Evolutionary conservation across 352 stramenopile genomes (phyloP), one percentile per base, ranked within the genome.

Genomic region (Globisporangium heterothallicum): DNA sequence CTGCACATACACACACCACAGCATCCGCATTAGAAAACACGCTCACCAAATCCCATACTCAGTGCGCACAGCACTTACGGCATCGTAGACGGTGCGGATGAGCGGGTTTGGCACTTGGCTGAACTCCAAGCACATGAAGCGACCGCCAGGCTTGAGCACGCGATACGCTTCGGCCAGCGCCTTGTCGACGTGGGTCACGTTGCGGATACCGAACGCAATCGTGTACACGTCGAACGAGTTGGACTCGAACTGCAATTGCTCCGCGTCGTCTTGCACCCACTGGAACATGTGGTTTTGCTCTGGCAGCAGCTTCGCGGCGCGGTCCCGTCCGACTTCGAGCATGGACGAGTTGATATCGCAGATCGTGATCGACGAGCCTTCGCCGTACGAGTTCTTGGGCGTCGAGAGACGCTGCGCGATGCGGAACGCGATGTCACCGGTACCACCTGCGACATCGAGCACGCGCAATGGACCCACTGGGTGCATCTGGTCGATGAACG

Each of bases 271-370:
- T 66, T 99, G 76, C 16, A 94, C 74, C 78, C 97, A 99, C 24
- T 68, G 66, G 57, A 95, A 90, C 44, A 92, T 66, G 32, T 63
- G 59, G 56, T 78, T 58, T 56, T 78, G 66, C 42, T 79, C 58
- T 8, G 78, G 74, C 38, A 88, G 54, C 51, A 92, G 59, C 68
- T 93, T 68, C 51, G 72, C 35, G 43, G 94, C 95, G 24, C 96
- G 78, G 56, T 90, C 68, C 59, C 97, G 69, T 41, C 96, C 96
- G 16, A 99, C 97, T 44, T 96, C 73, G 12, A 99, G 79, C 97
- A 99, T 99, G 66, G 97, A 97, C 42, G 80, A 85, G 72, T 99
- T 99, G 65, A 99, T 99, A 70, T 99, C 97, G 64, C 90, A 98
- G 35, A 99, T 94, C 12, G 95, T 97, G 46, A 99, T 94, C 52